Evolutionary conservation across 2,329 filamentous ascomycete genomes (phyloP), one percentile per base, ranked within the genome.

Genomic region (Aureobasidium sp.): DNA sequence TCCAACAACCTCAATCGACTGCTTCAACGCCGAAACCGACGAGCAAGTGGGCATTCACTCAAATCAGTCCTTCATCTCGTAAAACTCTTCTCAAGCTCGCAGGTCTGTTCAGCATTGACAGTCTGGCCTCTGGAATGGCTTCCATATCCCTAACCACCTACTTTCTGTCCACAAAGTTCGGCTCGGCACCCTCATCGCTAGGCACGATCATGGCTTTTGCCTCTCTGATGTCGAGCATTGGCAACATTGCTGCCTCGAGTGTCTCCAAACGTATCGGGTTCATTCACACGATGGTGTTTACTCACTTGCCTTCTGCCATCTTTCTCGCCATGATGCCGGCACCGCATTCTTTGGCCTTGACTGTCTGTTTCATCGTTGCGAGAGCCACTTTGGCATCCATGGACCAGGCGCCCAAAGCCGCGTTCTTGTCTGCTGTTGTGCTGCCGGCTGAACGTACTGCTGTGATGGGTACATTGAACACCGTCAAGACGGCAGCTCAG

Each of bases 391-490:
- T 81, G 0, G 80, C 83, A 60, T 84, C 78, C 51, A 90, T 90
- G 87, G 87, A 90, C 65, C 79, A 82, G 23, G 87, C 85, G 0
- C 88, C 88, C 0, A 80, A 87, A 9, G 80, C 82, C 3, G 87
- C 87, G 0, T 90, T 90, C 69, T 71, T 90, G 1, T 82, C 87
- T 0, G 82, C 84, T 1, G 80, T 84, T 0, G 78, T 90, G 3
- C 78, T 82, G 10, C 79, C 86, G 0, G 75, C 78, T 2, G 87
- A 90, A 70, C 79, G 88, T 1, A 90, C 87, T 0, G 84, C 85
- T 0, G 81, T 89, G 11, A 85, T 90, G 81, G 88, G 87, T 0
- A 75, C 85, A 0, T 77, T 88, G 3, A 89, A 89, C 64, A 82
- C 87, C 0, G 81, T 86, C 29, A 89, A 88, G 72, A 90, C 86